Conservation (phyloP, 176 grass and related monocot genomes). For the Aegilops longissima region DNA sequence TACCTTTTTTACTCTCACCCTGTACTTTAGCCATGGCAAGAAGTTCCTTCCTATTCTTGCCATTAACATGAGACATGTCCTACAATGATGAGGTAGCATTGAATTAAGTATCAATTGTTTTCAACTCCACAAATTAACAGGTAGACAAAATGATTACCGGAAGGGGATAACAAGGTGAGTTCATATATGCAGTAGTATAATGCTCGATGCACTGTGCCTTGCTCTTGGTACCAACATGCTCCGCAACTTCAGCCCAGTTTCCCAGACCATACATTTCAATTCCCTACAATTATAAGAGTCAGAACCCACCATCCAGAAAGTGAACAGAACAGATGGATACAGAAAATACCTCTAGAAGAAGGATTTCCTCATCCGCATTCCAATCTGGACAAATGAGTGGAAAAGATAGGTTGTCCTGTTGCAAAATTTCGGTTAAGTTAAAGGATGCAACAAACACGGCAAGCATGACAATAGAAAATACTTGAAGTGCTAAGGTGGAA, state of each 20-base stretch:
- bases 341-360: conserved; percentile 81
- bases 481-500: not conserved
- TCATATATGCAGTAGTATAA: conserved; percentile 91
- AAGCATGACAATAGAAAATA: conserved; percentile 14
- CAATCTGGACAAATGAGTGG: conserved; percentile 93
- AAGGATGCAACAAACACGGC: not conserved
- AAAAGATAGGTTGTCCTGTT: conserved; percentile 96
- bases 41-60: conserved; percentile 98
- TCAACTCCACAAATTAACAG: conserved; percentile 26
- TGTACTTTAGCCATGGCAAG: conserved; percentile 99
- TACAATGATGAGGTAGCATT: conserved; percentile 32
- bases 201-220: conserved; percentile 97
- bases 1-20: conserved; percentile 95
- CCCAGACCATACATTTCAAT: conserved; percentile 99
- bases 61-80: conserved; percentile 97
- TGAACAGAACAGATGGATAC: conserved; percentile 1
- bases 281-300: conserved; percentile 58
- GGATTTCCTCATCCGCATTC: conserved; percentile 99
- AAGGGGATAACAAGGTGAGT: conserved; percentile 97
- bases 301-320: not conserved
- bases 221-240: conserved; percentile 97
- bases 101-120: conserved; percentile 23
- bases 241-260: conserved; percentile 93
- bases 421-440: conserved; percentile 23
- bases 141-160: conserved; percentile 57